Conservation (phyloP, 345 rosid species). For the Aquilaria sinensis region DNA sequence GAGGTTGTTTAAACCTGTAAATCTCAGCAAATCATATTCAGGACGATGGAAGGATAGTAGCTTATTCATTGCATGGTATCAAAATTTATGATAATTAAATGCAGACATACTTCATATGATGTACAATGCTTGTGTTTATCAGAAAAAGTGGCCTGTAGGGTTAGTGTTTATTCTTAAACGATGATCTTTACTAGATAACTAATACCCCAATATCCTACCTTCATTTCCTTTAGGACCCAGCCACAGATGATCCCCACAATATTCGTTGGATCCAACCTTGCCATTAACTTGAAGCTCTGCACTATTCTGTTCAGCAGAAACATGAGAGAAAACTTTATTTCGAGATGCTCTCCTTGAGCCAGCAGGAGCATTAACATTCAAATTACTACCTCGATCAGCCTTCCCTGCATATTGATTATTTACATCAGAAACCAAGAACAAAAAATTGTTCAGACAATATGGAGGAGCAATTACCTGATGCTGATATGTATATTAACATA, state of each 20-base stretch:
- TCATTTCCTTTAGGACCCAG: slow-evolving; percentile 70
- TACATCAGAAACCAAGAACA: slow-evolving; percentile 4
- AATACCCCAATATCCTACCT: slow-evolving; percentile 33
- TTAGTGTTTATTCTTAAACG: too few species aligned
- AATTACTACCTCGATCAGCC: slow-evolving; percentile 29
- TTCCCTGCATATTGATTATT: slow-evolving; percentile 47
- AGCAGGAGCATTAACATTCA: slow-evolving; percentile 40
- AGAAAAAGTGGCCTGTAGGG: too few species aligned
- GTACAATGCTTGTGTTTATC: neutral
- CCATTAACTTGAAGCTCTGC: slow-evolving; percentile 56
- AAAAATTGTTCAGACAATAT: slow-evolving; percentile 13
- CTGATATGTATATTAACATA: slow-evolving; percentile 74
- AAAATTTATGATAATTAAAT: neutral
- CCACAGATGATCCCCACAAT: slow-evolving; percentile 46
- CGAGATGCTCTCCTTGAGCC: slow-evolving; percentile 59
- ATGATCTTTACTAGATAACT: too few species aligned
- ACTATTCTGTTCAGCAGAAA: slow-evolving; percentile 42
- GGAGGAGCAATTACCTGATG: slow-evolving; percentile 57
- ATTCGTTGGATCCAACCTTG: slow-evolving; percentile 31
- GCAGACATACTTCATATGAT: neutral
- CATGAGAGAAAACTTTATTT: slow-evolving; percentile 43
- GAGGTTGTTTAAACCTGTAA: slow-evolving; percentile 66
- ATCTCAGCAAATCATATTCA: slow-evolving; percentile 8
- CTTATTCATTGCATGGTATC: neutral
- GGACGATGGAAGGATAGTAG: neutral